Percentiles rank a stretch among this genome's conserved stretches.
Conservation (phyloP, 2,329 filamentous ascomycete genomes). For the Fusarium torreyae region DNA sequence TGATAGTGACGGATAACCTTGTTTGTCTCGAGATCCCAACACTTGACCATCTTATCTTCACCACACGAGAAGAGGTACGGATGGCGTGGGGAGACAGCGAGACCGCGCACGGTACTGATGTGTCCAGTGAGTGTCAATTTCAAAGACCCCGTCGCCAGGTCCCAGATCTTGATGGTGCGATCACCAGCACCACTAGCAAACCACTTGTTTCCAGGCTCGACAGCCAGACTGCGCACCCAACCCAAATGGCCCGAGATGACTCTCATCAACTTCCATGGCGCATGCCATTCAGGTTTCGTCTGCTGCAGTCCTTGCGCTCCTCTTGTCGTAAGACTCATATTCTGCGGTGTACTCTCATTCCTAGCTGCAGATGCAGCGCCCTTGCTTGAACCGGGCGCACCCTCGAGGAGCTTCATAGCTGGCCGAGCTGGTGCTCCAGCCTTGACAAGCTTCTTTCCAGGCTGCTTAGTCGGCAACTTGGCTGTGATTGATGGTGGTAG, state of each 20-base stretch:
- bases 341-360: constrained; percentile 45
- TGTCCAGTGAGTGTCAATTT: constrained; percentile 91
- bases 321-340: constrained; percentile 53
- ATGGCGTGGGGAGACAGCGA: constrained; percentile 93
- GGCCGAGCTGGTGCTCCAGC: constrained; percentile 59
- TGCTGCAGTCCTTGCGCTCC: constrained; percentile 53
- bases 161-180: constrained; percentile 98
- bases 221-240: constrained; percentile 90
- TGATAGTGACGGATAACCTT: constrained; percentile 99
- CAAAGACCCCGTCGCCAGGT: constrained; percentile 88
- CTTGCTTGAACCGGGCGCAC: constrained; percentile 55
- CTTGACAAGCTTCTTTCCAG: constrained; percentile 60
- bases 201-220: constrained; percentile 97
- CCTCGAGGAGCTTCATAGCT: constrained; percentile 59
- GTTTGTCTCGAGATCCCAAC: constrained; percentile 99
- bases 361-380: constrained; percentile 44
- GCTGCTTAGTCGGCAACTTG: constrained; percentile 74
- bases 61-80: constrained; percentile 98
- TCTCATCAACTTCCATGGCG: constrained; percentile 98
- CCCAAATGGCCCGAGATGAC: constrained; percentile 97
- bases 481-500: constrained; percentile 84
- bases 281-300: constrained; percentile 92
- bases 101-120: constrained; percentile 91
- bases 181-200: constrained; percentile 97
- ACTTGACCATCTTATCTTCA: constrained; percentile 99